Conservation (phyloP, 2,329 filamentous ascomycete species). For the Microthyrium microscopicum region DNA sequence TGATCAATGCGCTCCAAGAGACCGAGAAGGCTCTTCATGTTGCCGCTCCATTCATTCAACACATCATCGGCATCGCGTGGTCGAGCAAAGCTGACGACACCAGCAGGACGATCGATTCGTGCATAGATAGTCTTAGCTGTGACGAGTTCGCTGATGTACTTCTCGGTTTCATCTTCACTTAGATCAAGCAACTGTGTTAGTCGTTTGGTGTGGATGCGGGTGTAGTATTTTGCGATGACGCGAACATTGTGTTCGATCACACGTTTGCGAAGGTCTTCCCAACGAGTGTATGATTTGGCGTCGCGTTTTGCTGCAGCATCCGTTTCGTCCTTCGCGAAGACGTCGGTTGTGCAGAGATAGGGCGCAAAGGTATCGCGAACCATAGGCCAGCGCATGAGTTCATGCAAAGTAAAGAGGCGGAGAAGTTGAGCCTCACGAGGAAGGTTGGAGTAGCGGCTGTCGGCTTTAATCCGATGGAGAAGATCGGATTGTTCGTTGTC, state of each 20-base stretch:
- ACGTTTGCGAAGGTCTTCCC: conserved; percentile 90
- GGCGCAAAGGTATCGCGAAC: conserved; percentile 78
- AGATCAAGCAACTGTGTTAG: conserved; percentile 83
- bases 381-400: conserved; percentile 97
- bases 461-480: conserved; percentile 78
- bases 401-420: conserved; percentile 85
- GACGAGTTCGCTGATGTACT: conserved; percentile 94
- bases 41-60: conserved; percentile 94
- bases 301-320: conserved; percentile 40
- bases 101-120: conserved; percentile 87
- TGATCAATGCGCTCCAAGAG: conserved; percentile 86
- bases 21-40: conserved; percentile 86
- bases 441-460: conserved; percentile 64
- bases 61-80: conserved; percentile 89
- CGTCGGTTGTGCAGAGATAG: conserved; percentile 74
- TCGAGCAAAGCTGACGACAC: conserved; percentile 87
- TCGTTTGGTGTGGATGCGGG: conserved; percentile 81
- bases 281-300: conserved; percentile 67
- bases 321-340: conserved; percentile 50
- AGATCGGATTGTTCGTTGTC: conserved; percentile 98
- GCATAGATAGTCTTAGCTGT: conserved; percentile 96
- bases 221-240: conserved; percentile 97
- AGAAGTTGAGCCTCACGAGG: conserved; percentile 69
- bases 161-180: conserved; percentile 90
- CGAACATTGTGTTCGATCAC: conserved; percentile 99